phyloP scores from a whole-genome alignment of 768 basidiomycete genomes.

The Psilocybe sp. region DNA sequence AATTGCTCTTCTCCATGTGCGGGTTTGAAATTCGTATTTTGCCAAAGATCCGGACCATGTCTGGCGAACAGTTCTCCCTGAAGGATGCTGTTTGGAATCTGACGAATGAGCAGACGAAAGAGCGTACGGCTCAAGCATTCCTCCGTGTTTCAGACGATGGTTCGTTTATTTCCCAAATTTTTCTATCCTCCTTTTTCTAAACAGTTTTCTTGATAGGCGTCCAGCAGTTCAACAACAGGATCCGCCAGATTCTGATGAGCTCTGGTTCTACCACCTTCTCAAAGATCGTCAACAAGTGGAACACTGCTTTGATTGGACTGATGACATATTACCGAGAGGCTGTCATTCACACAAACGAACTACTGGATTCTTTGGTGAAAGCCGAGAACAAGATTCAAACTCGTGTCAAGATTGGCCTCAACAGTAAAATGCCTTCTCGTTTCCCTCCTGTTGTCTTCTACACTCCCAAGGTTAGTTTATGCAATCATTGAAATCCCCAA shows the following conservation, averaged over 20 bases:
- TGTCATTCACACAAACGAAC: constrained; percentile 94
- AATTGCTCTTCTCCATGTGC: constrained; percentile 96
- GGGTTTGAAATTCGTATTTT: constrained; percentile 99
- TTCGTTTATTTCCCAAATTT: constrained; percentile 17
- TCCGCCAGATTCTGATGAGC: constrained; percentile 95
- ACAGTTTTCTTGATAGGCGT: constrained; percentile 49
- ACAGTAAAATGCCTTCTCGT: constrained; percentile 99
- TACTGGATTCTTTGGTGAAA: constrained; percentile 94
- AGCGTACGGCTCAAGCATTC: constrained; percentile 97
- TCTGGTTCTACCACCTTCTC: constrained; percentile 98
- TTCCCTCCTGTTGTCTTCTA: constrained; percentile 98
- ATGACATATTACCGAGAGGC: constrained; percentile 99
- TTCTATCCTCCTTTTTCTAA: neutral
- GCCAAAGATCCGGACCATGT: constrained; percentile 93
- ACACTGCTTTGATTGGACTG: constrained; percentile 89
- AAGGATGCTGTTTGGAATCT: constrained; percentile 97
- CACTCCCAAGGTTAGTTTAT: constrained; percentile 70
- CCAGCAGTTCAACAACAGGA: constrained; percentile 96
- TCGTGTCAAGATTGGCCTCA: constrained; percentile 98
- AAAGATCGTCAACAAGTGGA: constrained; percentile 99
- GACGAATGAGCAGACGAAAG: constrained; percentile 96
- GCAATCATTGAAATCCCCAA: neutral
- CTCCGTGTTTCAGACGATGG: constrained; percentile 96
- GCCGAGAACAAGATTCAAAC: constrained; percentile 99
- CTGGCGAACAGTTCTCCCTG: constrained; percentile 95